Percentiles rank a stretch among this genome's conserved stretches.
These are phyloP conservation scores for Capniomyces stellatus DNA, from an alignment of 371 early-diverging fungal genomes.

Conservation along the genomic window DNA sequence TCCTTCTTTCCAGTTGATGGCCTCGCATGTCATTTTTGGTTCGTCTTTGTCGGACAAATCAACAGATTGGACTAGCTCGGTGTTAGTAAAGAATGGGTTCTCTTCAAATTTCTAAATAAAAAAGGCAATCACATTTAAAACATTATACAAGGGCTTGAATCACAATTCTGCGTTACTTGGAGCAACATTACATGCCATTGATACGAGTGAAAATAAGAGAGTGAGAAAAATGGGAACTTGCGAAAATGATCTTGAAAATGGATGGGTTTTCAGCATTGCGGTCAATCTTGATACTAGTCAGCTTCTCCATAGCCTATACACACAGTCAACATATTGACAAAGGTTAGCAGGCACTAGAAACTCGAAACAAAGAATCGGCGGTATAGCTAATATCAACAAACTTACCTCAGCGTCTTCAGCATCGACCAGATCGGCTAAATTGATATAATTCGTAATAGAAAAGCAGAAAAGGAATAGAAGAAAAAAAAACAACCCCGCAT, in stretches of 20 bases:
- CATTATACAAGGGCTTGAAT: too few species aligned
- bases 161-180: too few species aligned
- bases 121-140: not conserved
- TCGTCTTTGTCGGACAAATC: slow-evolving; percentile 20
- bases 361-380: too few species aligned
- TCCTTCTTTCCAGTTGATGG: slow-evolving; percentile 18
- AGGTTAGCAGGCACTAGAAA: too few species aligned
- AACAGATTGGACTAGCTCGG: slow-evolving; percentile 18
- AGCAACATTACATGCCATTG: too few species aligned
- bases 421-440: slow-evolving; percentile 21
- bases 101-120: slow-evolving; percentile 9
- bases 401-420: slow-evolving; percentile 18
- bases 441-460: slow-evolving; percentile 22
- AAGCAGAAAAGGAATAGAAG: too few species aligned
- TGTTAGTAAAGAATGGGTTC: slow-evolving; percentile 19
- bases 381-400: too few species aligned
- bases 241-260: slow-evolving; percentile 19
- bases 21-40: slow-evolving; percentile 16
- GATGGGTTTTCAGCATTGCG: slow-evolving; percentile 17
- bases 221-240: not conserved
- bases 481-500: too few species aligned
- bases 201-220: too few species aligned
- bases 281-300: slow-evolving; percentile 15
- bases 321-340: too few species aligned
- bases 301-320: slow-evolving; percentile 10